phyloP scores from a whole-genome alignment of 306 rosid genomes.

The Senna siamea region DNA sequence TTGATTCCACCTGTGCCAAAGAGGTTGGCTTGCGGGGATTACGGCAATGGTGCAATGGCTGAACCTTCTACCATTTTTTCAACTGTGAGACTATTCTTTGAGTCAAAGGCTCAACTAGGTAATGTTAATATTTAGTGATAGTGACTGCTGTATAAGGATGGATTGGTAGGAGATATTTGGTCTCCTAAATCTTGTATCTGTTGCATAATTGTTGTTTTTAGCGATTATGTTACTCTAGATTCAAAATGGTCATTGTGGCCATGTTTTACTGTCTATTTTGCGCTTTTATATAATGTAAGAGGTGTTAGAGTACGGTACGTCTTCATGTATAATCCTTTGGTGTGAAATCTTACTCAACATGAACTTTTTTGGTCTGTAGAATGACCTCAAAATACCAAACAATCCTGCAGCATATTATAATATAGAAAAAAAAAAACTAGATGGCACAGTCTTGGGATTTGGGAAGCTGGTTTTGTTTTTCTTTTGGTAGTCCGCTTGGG shows the following conservation, averaged over 20 bases:
- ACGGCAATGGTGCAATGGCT: slow-evolving; percentile 98
- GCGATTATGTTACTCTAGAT: slow-evolving; percentile 6
- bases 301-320: not conserved
- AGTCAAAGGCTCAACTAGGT: slow-evolving; percentile 60
- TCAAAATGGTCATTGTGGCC: not conserved
- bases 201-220: slow-evolving; percentile 22
- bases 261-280: not conserved
- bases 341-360: not conserved
- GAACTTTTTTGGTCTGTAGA: not conserved
- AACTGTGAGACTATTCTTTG: slow-evolving; percentile 76
- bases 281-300: not conserved
- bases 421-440: too few relatives aligned
- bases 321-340: not conserved
- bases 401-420: not conserved
- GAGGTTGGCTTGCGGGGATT: slow-evolving; percentile 78
- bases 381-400: not conserved
- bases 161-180: slow-evolving; percentile 26
- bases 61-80: slow-evolving; percentile 87
- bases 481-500: too few relatives aligned
- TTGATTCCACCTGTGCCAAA: slow-evolving; percentile 77
- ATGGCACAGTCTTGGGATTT: not conserved
- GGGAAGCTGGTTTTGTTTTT: not conserved
- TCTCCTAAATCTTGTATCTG: slow-evolving; percentile 26
- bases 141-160: slow-evolving; percentile 33
- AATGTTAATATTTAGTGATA: slow-evolving; percentile 41